Evolutionary conservation across 116 monocot genomes (phyloP), one percentile per base, ranked within the genome.

Genomic region (Cymodocea nodosa): DNA sequence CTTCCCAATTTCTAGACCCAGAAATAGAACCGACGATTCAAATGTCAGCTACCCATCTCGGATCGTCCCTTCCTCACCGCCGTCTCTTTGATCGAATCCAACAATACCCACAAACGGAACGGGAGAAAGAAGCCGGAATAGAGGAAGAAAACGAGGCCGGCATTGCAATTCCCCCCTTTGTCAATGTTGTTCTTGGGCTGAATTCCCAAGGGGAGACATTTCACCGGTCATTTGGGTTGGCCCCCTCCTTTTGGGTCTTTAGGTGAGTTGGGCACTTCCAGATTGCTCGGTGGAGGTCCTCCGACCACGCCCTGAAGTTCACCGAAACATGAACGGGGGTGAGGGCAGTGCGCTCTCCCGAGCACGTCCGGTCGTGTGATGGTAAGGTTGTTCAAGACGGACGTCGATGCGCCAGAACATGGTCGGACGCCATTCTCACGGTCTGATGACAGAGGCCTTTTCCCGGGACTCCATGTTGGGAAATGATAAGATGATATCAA

Each of bases 331-430:
- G 65, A 51, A 50, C 24, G 50, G 24, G 3, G 14, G 50, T 24
- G 51, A 15, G 49, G 65, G 15, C 50, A 23, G 4, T 6, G 65
- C 50, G 65, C 23, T 7, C 65, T 50, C 65, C 51, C 50, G 65
- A 51, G 12, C 34, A 61, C 35, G 36, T 39, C 36, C 35, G 36
- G 36, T 15, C 36, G 61, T 39, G 37, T 60, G 39, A 74, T 74
- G 51, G 68, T 74, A 19, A 9, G 68, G 36, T 59, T 68, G 17
- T 40, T 68, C 15, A 64, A 65, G 54, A 6, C 37, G 19, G 35
- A 5, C 36, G 35, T 20, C n/a, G n/a, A n/a, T n/a, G n/a, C n/a
- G n/a, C n/a, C n/a, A n/a, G n/a, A n/a, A n/a, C n/a, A n/a, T n/a
- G n/a, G n/a, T n/a, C n/a, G n/a, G 56, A 13, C 40, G 24, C 9